Evolutionary conservation across 352 stramenopile genomes (phyloP), one percentile per base, ranked within the genome.

Genomic region (Aphanomyces stellatus): DNA sequence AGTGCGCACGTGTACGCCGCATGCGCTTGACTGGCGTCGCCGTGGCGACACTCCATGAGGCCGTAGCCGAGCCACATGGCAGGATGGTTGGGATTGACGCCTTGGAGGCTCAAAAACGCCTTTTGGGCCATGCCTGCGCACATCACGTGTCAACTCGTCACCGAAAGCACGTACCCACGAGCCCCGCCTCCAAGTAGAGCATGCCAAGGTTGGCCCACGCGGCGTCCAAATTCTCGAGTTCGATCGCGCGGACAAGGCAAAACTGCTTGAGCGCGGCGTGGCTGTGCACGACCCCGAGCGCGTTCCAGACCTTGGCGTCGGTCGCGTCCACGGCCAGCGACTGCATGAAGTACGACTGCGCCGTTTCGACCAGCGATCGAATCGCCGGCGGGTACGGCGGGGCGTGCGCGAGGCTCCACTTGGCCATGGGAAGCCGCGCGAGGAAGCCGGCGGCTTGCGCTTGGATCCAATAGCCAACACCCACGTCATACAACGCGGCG

Each of bases 51-150:
- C 55, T 88, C 75, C 3, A 95, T 65, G 74, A 95, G 84, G 2
- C 79, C 83, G 72, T 95, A 91, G 13, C 85, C 87, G 59, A 88
- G 90, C 87, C 87, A 95, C 85, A 95, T 93, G 13, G 80, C 78
- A 0, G 83, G 81, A 43, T 92, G 92, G 70, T 84, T 83, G 17
- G 85, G 69, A 53, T 91, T 93, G 17, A 95, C 78, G 8, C 79
- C 82, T 53, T 95, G 85, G 13, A 95, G 62, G 37, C 91, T 82
- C n/a, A 93, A 71, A 35, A 95, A 87, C 15, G 82, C 82, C 27
- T 88, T 83, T 53, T 88, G 85, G 8, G 87, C 83, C 42, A 93
- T 72, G 7, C 76, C 62, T 64, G 51, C 30, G 42, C 22, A 19
- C 19, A 33, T 24, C 31, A 1, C 28, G 10, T n/a, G 11, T 57